Conservation (phyloP, 192 early-diverging fungal species). For the Coemansia sp. region DNA sequence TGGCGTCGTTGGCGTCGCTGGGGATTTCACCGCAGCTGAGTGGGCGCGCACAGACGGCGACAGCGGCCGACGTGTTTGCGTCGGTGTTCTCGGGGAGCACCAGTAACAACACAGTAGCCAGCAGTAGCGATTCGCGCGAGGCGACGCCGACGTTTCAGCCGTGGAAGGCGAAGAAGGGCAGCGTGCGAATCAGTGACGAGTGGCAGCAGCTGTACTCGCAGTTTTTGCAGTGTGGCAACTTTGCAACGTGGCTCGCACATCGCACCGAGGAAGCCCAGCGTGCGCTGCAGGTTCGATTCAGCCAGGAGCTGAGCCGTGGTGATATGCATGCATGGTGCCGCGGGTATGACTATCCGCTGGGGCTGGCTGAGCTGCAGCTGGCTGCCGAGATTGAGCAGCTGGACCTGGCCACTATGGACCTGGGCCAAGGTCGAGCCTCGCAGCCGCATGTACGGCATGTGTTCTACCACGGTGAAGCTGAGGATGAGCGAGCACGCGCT, state of each 20-base stretch:
- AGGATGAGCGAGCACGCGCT: constrained; percentile 45
- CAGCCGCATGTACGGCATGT: constrained; percentile 47
- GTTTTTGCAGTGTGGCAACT: constrained; percentile 92
- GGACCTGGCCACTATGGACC: constrained; percentile 51
- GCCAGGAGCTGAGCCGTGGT: constrained; percentile 65
- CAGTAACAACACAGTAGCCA: constrained; percentile 7
- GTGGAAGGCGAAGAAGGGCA: constrained; percentile 41
- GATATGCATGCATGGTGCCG: constrained; percentile 54
- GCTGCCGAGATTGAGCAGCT: constrained; percentile 48
- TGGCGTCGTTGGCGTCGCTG: constrained; percentile 45
- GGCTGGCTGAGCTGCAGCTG: constrained; percentile 35
- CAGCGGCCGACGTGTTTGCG: constrained; percentile 37
- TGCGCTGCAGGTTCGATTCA: constrained; percentile 73
- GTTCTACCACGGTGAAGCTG: constrained; percentile 50
- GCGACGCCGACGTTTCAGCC: constrained; percentile 22
- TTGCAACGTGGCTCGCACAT: constrained; percentile 91
- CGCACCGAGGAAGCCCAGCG: constrained; percentile 77
- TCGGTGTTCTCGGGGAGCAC: constrained; percentile 43
- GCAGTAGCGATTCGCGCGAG: background rate
- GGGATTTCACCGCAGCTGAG: constrained; percentile 52
- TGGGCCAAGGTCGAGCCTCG: constrained; percentile 23
- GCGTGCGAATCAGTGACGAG: constrained; percentile 61
- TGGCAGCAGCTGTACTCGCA: constrained; percentile 71
- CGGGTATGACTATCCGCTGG: constrained; percentile 48
- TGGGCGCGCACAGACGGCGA: constrained; percentile 22